These are phyloP conservation scores for Boletus vinaceobasis DNA, from an alignment of 768 basidiomycete genomes.

Conservation along the genomic window DNA sequence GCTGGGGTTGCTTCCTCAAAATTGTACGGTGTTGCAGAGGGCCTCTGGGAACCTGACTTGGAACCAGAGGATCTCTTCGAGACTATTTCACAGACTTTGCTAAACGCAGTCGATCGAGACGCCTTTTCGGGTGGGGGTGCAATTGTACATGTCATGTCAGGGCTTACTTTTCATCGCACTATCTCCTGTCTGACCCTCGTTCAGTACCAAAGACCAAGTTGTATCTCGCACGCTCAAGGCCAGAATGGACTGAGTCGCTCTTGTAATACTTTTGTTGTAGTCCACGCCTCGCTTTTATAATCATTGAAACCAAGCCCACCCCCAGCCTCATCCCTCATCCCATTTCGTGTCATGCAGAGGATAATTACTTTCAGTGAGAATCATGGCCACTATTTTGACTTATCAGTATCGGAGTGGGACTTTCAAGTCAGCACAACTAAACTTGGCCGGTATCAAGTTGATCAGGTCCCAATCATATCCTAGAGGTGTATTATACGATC, in stretches of 20 bases:
- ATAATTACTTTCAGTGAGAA: neutral
- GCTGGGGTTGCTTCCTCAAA: slow-evolving; percentile 90
- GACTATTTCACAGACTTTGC: slow-evolving; percentile 92
- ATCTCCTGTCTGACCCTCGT: slow-evolving; percentile 8
- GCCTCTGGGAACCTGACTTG: slow-evolving; percentile 96
- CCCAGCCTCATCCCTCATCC: neutral
- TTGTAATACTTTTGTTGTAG: slow-evolving; percentile 19
- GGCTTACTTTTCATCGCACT: slow-evolving; percentile 10
- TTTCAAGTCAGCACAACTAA: neutral
- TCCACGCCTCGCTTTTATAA: slow-evolving; percentile 1
- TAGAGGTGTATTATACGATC: neutral
- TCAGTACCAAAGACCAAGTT: slow-evolving; percentile 68
- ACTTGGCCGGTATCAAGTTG: neutral
- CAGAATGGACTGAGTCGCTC: slow-evolving; percentile 74
- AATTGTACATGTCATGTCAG: slow-evolving; percentile 93
- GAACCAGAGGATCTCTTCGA: slow-evolving; percentile 97
- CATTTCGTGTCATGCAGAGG: neutral
- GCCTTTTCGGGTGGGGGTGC: slow-evolving; percentile 97
- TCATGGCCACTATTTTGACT: neutral
- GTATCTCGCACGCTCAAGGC: slow-evolving; percentile 85
- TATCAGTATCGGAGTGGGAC: neutral
- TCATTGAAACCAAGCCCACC: neutral
- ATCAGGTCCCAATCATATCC: neutral
- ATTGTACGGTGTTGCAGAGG: slow-evolving; percentile 95
- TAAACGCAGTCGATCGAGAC: slow-evolving; percentile 95